Percentiles rank a stretch among this genome's conserved stretches.
phyloP scores from a whole-genome alignment of 106 monocot genomes.

The Gastrodia elata region DNA sequence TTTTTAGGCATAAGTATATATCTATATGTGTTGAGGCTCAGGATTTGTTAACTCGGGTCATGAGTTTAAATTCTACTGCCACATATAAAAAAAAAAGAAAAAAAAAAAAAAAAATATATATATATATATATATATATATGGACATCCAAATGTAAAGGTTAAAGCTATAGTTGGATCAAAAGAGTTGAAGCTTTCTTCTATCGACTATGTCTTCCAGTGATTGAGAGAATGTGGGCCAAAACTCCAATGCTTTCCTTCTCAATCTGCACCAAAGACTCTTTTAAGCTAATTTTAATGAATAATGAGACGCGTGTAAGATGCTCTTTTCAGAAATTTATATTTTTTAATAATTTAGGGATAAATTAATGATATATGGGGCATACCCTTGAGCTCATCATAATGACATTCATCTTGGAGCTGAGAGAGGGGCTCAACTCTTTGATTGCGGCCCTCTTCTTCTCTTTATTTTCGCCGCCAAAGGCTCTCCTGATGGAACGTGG shows the following conservation, averaged over 20 bases:
- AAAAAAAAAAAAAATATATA: too few relatives aligned
- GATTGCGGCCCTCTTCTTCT: background rate
- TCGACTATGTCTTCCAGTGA: background rate
- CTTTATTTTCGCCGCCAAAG: background rate
- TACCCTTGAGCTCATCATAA: conserved; percentile 12
- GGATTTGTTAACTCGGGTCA: too few relatives aligned
- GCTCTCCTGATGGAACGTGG: background rate
- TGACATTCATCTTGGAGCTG: conserved; percentile 5
- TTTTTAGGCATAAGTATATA: too few relatives aligned
- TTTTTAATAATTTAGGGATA: background rate
- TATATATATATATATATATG: too few relatives aligned
- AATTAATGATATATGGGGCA: background rate
- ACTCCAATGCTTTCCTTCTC: conserved; percentile 8
- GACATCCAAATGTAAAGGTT: background rate
- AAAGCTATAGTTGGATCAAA: too few relatives aligned
- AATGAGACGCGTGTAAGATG: too few relatives aligned
- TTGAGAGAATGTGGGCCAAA: background rate
- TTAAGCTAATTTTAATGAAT: too few relatives aligned
- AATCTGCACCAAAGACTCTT: conserved; percentile 5
- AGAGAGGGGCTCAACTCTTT: background rate
- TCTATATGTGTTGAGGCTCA: too few relatives aligned
- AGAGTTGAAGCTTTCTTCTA: background rate
- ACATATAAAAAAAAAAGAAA: too few relatives aligned
- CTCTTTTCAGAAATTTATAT: too few relatives aligned
- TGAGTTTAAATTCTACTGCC: too few relatives aligned